Evolutionary conservation across 768 basidiomycete species (phyloP).

Genomic region (Termitomyces sp.): DNA sequence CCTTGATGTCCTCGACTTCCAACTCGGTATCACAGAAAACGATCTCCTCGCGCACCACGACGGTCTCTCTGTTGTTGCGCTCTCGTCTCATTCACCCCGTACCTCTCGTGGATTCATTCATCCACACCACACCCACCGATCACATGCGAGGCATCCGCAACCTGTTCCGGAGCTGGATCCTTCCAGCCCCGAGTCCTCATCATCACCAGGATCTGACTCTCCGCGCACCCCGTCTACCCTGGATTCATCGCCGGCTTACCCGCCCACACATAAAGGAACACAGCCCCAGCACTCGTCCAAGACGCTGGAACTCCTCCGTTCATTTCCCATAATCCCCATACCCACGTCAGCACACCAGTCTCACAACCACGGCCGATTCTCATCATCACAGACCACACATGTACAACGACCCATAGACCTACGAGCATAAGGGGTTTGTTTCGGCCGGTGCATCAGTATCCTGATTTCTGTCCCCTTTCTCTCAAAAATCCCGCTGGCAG

Average conservation of each 20-base stretch:
- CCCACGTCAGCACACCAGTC: conserved; percentile 16
- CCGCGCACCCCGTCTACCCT: conserved; percentile 21
- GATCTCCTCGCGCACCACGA: conserved; percentile 54
- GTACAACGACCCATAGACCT: conserved; percentile 10
- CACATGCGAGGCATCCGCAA: not conserved
- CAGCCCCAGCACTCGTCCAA: conserved; percentile 22
- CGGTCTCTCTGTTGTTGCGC: conserved; percentile 24
- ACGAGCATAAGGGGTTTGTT: not conserved
- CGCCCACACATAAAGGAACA: conserved; percentile 12
- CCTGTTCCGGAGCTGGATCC: conserved; percentile 39
- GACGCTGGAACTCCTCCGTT: conserved; percentile 37
- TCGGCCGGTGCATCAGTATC: not conserved
- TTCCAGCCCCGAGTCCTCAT: conserved; percentile 32
- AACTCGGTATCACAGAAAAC: conserved; percentile 57
- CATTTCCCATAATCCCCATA: conserved; percentile 41
- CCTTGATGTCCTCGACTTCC: conserved; percentile 73
- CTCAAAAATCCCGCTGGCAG: conserved; percentile 5
- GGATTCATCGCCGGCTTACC: conserved; percentile 18
- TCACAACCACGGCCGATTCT: conserved; percentile 12
- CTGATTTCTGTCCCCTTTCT: not conserved
- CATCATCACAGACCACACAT: conserved; percentile 13
- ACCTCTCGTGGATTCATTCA: conserved; percentile 16
- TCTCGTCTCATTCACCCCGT: conserved; percentile 18
- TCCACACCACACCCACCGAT: conserved; percentile 11
- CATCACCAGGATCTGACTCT: conserved; percentile 21